Percentiles rank a stretch among this genome's conserved stretches.
These are phyloP conservation scores for Quercus aquifolioides DNA, from an alignment of 306 rosid species.

Conservation along the genomic window DNA sequence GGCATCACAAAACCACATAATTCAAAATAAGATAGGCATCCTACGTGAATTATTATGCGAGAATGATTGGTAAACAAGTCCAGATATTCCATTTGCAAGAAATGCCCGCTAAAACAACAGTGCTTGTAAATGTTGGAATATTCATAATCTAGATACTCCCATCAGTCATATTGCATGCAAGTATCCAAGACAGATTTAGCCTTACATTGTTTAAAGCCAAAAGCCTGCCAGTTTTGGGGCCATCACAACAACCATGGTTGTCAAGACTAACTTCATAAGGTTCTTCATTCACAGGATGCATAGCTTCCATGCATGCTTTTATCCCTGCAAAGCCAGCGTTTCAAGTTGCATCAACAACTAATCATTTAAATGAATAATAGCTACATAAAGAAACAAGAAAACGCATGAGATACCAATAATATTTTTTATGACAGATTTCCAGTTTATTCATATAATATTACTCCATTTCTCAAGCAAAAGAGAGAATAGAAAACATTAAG, in stretches of 20 bases:
- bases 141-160: neutral
- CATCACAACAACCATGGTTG: conserved; percentile 74
- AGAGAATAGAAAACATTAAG: neutral
- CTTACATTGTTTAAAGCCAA: conserved; percentile 55
- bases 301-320: conserved; percentile 60
- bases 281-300: conserved; percentile 57
- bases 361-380: neutral
- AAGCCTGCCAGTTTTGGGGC: conserved; percentile 84
- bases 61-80: neutral
- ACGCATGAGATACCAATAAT: neutral
- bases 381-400: neutral
- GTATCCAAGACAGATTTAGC: conserved; percentile 9
- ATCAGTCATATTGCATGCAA: conserved; percentile 12
- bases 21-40: neutral
- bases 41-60: neutral
- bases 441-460: neutral
- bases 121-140: conserved; percentile 5
- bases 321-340: conserved; percentile 64
- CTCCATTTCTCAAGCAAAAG: neutral
- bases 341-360: neutral
- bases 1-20: neutral
- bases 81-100: conserved; percentile 15
- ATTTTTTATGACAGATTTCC: neutral
- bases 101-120: neutral
- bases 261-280: conserved; percentile 75